A percentile compares a stretch with the other conserved stretches of the same genome.
Conservation (phyloP, 1,139 yeast genomes). For the Blastobotrys indianensis region DNA sequence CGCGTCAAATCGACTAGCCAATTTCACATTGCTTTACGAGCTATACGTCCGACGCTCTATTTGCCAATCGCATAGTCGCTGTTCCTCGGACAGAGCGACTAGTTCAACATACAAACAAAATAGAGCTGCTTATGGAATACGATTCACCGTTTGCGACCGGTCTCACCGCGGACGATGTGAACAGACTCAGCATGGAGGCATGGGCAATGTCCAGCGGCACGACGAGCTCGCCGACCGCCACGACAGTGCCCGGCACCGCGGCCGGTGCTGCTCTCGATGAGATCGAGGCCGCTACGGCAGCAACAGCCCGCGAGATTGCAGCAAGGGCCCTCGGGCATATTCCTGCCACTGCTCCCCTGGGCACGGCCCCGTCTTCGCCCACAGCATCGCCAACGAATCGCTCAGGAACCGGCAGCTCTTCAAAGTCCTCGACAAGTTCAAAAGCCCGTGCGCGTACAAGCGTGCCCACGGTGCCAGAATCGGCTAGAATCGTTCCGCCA, state of each 20-base stretch:
- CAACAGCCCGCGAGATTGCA: background rate
- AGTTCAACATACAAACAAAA: background rate
- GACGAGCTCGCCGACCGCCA: conserved; percentile 26
- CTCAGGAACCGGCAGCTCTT: too few relatives aligned
- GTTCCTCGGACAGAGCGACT: background rate
- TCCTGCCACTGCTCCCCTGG: too few relatives aligned
- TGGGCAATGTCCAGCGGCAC: conserved; percentile 16
- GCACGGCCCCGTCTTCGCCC: too few relatives aligned
- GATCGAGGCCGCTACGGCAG: conserved; percentile 15
- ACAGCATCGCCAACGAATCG: too few relatives aligned
- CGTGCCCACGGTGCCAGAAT: conserved; percentile 3
- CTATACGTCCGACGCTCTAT: too few relatives aligned
- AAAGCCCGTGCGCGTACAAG: background rate
- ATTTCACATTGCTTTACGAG: too few relatives aligned
- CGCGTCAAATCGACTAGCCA: too few relatives aligned
- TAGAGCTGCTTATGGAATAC: conserved; percentile 6
- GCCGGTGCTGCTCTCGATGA: conserved; percentile 18
- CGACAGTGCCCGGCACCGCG: conserved; percentile 23
- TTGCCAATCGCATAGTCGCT: too few relatives aligned
- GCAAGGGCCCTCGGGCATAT: too few relatives aligned
- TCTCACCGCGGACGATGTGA: background rate
- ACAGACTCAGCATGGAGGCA: conserved; percentile 7
- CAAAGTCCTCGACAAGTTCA: background rate
- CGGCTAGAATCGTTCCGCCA: conserved; percentile 6
- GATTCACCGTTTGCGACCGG: conserved; percentile 10